A percentile compares a stretch with the other conserved stretches of the same genome.
These are phyloP conservation scores for Omphalea diandra DNA, from an alignment of 441 rosid species.

Conservation along the genomic window DNA sequence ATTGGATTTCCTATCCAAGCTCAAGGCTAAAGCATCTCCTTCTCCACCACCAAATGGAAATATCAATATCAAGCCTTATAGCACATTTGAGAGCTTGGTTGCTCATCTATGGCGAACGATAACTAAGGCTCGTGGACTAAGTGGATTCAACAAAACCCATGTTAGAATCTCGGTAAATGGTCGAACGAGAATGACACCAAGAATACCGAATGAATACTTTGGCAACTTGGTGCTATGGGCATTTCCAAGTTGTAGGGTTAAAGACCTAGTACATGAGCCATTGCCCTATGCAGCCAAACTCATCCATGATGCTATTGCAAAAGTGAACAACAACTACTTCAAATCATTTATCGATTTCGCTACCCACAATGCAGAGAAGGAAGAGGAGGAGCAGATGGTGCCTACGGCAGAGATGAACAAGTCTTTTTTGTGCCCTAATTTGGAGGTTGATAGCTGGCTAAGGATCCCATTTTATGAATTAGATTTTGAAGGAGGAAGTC, in stretches of 20 bases:
- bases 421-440: slow-evolving; percentile 7
- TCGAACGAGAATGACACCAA: slow-evolving; percentile 5
- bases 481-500: slow-evolving; percentile 20
- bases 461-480: slow-evolving; percentile 21
- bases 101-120: slow-evolving; percentile 17
- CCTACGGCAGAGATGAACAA: background rate
- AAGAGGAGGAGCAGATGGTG: slow-evolving; percentile 1
- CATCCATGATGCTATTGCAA: slow-evolving; percentile 12
- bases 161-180: slow-evolving; percentile 10
- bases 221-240: slow-evolving; percentile 24
- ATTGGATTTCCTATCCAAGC: slow-evolving; percentile 14
- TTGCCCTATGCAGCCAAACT: slow-evolving; percentile 8
- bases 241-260: slow-evolving; percentile 11
- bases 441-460: slow-evolving; percentile 25
- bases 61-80: background rate
- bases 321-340: slow-evolving; percentile 14
- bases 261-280: slow-evolving; percentile 4
- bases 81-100: slow-evolving; percentile 18
- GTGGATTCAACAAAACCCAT: background rate
- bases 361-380: background rate
- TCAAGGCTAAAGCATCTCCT: slow-evolving; percentile 1
- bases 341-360: slow-evolving; percentile 23
- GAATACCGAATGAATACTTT: slow-evolving; percentile 22
- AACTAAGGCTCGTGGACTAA: slow-evolving; percentile 15
- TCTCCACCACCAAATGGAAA: background rate